Evolutionary conservation across 257 asterid genomes (phyloP).

Genomic region (Anisodus acutangulus): DNA sequence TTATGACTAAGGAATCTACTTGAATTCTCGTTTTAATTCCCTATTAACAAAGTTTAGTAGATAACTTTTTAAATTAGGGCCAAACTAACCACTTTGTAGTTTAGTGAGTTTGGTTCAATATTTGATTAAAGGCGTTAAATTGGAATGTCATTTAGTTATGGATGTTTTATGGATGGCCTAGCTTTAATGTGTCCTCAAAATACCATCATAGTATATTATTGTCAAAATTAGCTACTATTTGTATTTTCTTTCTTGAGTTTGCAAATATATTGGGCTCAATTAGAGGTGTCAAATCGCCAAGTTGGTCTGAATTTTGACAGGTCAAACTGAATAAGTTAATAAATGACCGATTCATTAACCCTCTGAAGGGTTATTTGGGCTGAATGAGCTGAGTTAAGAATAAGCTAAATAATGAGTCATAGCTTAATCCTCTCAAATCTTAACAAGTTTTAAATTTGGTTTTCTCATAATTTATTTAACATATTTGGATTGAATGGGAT

Average conservation of each 20-base stretch:
- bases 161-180: neutral
- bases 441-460: too few species aligned
- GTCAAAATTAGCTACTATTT: neutral
- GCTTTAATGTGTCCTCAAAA: neutral
- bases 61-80: neutral
- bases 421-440: too few species aligned
- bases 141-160: neutral
- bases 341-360: too few species aligned
- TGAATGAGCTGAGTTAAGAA: too few species aligned
- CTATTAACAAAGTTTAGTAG: neutral
- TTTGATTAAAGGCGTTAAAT: neutral
- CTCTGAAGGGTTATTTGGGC: too few species aligned
- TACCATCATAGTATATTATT: neutral
- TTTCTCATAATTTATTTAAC: too few species aligned
- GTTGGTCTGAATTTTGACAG: too few species aligned
- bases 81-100: neutral
- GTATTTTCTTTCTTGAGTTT: neutral
- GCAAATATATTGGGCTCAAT: neutral
- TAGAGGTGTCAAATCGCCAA: too few species aligned
- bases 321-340: too few species aligned
- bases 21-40: neutral
- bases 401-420: too few species aligned
- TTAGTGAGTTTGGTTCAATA: neutral
- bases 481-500: too few species aligned
- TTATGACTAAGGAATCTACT: constrained; percentile 20